Conservation (phyloP, 805 yeast species). For the Cyberlindnera euphorbiae region DNA sequence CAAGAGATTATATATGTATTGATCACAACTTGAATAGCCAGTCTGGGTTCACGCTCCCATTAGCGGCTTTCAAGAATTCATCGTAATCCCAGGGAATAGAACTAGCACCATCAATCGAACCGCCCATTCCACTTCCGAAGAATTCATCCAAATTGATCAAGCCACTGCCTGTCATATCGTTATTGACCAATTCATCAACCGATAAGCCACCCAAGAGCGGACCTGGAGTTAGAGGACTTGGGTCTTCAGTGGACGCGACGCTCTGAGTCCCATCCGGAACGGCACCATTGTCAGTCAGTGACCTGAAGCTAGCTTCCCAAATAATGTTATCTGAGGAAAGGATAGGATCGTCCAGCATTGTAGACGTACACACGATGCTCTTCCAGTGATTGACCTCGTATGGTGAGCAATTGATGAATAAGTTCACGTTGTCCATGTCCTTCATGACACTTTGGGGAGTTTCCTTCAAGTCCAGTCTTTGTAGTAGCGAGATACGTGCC, state of each 20-base stretch:
- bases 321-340: slow-evolving; percentile 16
- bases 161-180: slow-evolving; percentile 3
- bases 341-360: slow-evolving; percentile 13
- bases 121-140: slow-evolving; percentile 2
- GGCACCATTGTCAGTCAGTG: slow-evolving; percentile 4
- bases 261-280: too few relatives aligned
- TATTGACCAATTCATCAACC: slow-evolving; percentile 6
- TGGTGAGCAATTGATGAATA: slow-evolving; percentile 8
- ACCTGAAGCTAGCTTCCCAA: slow-evolving; percentile 22
- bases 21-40: too few relatives aligned
- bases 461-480: slow-evolving; percentile 13
- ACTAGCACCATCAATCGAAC: too few relatives aligned
- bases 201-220: slow-evolving; percentile 3
- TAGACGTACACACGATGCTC: background rate
- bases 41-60: background rate
- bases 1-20: too few relatives aligned
- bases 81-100: background rate
- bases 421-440: slow-evolving; percentile 20
- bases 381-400: slow-evolving; percentile 8
- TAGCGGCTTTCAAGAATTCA: slow-evolving; percentile 4
- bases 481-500: slow-evolving; percentile 12
- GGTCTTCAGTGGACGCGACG: background rate
- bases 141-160: slow-evolving; percentile 8
- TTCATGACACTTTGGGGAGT: slow-evolving; percentile 14
- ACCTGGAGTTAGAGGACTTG: background rate